These are phyloP conservation scores for Pisolithus tinctorius DNA, from an alignment of 768 basidiomycete species.

Conservation along the genomic window DNA sequence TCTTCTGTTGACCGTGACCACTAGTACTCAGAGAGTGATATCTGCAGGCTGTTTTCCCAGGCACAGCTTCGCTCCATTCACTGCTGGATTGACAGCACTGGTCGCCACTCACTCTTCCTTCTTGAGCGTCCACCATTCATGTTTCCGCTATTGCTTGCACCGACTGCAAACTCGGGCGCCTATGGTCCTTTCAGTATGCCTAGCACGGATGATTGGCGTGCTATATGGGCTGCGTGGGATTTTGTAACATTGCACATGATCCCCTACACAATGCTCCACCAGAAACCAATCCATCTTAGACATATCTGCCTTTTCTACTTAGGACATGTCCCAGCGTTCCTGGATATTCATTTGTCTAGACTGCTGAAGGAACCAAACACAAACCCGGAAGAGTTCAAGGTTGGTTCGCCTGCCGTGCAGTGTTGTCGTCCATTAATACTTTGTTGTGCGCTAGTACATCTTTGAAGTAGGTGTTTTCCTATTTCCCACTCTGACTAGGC, in stretches of 20 bases:
- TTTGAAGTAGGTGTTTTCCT: constrained; percentile 53
- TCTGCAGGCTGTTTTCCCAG: constrained; percentile 59
- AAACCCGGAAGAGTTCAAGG: constrained; percentile 78
- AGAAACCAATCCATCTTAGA: constrained; percentile 89
- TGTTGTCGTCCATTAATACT: constrained; percentile 4
- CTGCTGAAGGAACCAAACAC: constrained; percentile 73
- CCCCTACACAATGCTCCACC: constrained; percentile 72
- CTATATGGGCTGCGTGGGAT: constrained; percentile 88
- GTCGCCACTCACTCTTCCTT: constrained; percentile 82
- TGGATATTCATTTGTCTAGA: constrained; percentile 83
- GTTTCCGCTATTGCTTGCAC: constrained; percentile 57
- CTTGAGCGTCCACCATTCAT: constrained; percentile 79
- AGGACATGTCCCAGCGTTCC: constrained; percentile 89
- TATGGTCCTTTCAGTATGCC: constrained; percentile 55
- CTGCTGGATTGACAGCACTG: constrained; percentile 71
- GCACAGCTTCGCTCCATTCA: constrained; percentile 79
- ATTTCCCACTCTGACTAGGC: not conserved
- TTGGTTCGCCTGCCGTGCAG: constrained; percentile 15
- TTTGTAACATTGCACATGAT: constrained; percentile 81
- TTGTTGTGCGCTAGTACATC: constrained; percentile 42
- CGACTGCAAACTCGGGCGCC: constrained; percentile 19
- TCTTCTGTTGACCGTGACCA: not conserved
- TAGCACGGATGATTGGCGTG: constrained; percentile 68
- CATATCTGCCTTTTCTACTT: constrained; percentile 97
- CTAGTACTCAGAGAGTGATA: constrained; percentile 71